A percentile compares a stretch with the other conserved stretches of the same genome.
phyloP scores from a whole-genome alignment of 2,329 filamentous ascomycete species.

The Phoma sp. region DNA sequence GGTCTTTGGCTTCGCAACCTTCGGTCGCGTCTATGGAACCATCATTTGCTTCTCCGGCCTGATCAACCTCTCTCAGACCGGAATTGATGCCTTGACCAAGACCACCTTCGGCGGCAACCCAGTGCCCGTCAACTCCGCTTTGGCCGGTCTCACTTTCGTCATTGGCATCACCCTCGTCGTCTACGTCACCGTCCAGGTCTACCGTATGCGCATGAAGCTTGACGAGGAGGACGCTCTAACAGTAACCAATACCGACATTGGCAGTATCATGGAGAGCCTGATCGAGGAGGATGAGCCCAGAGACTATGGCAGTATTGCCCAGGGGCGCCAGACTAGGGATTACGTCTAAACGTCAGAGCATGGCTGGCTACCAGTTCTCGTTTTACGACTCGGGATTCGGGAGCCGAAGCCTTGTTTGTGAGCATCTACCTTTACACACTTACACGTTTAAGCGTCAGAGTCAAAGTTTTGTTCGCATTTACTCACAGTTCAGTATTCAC shows the following conservation, averaged over 20 bases:
- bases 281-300: conserved; percentile 44
- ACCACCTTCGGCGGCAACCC: conserved; percentile 72
- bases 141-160: conserved; percentile 65
- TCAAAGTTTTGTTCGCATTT: no score
- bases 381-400: no score
- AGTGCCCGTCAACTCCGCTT: conserved; percentile 73
- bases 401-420: no score
- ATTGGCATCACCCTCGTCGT: conserved; percentile 68
- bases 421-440: no score
- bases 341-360: neutral
- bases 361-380: no score
- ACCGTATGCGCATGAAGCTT: conserved; percentile 39
- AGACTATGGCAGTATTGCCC: conserved; percentile 33
- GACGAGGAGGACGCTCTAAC: conserved; percentile 56
- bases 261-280: conserved; percentile 57
- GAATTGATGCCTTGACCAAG: conserved; percentile 77
- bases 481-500: no score
- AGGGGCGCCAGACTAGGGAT: neutral
- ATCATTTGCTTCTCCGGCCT: conserved; percentile 85
- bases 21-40: conserved; percentile 87
- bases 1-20: conserved; percentile 88
- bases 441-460: no score
- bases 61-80: conserved; percentile 81
- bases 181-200: conserved; percentile 41
- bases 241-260: conserved; percentile 73